Evolutionary conservation across 129 eudicot genomes (phyloP).

Genomic region (Flaveria bidentis): DNA sequence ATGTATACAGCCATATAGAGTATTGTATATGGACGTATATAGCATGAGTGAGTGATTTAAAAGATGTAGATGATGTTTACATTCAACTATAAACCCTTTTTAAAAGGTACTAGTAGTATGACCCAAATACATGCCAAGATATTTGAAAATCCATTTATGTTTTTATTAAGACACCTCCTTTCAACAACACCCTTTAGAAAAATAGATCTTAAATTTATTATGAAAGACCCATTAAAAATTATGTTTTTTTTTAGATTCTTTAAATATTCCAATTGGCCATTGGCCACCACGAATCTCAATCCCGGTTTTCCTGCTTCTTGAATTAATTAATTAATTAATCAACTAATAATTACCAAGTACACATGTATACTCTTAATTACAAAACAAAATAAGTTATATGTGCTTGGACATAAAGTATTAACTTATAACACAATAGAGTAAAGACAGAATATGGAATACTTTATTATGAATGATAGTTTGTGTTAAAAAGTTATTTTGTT

Average conservation of each 20-base stretch:
- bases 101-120: too few relatives aligned
- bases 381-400: conserved; percentile 19
- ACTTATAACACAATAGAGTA: background rate
- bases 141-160: too few relatives aligned
- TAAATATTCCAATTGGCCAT: conserved; percentile 23
- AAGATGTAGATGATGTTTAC: too few relatives aligned
- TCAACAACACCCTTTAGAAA: too few relatives aligned
- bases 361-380: conserved; percentile 17
- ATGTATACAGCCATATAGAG: too few relatives aligned
- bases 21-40: too few relatives aligned
- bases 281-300: conserved; percentile 26
- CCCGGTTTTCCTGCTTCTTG: conserved; percentile 29
- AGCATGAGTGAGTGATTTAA: too few relatives aligned
- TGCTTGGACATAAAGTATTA: conserved; percentile 10
- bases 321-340: background rate
- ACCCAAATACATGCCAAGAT: too few relatives aligned
- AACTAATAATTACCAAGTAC: background rate
- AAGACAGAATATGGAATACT: background rate
- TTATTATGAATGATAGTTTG: background rate
- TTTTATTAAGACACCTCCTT: too few relatives aligned
- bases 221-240: background rate
- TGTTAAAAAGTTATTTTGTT: background rate
- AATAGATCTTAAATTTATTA: too few relatives aligned
- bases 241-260: conserved; percentile 13
- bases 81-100: too few relatives aligned